Base-by-base conservation (phyloP, 352 stramenopile species). In the Peronospora belbahrii region DNA sequence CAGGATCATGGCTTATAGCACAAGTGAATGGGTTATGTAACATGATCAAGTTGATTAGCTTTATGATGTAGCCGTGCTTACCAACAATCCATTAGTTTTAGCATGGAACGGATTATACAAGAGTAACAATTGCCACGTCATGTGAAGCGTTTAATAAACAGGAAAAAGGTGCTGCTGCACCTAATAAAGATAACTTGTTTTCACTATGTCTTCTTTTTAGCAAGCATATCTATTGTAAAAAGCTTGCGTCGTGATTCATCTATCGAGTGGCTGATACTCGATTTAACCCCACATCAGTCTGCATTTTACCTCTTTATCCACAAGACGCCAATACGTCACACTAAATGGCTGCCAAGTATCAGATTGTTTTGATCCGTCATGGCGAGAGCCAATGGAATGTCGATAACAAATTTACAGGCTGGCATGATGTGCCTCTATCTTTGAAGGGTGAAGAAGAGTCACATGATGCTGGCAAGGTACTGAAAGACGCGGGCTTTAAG, bases 351-450 rank as follows among this genome's bases (percentile, higher is more conserved):
- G 80, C 74, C 58, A 92, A 88, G 74, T 89, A 92, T 70, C 77
- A 88, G 61, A 71, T 93, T 51, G 81, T 93, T 34, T 48, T 95
- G n/a, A 90, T 95, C 36, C 81, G 94, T 62, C 95, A 98, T 75
- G 94, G 96, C 66, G 94, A 98, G 73, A 97, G 83, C 35, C 91
- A 95, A 38, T 99, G 95, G 95, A 99, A 99, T 75, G 77, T 97
- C 30, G 83, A 97, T 63, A 98, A 99, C 74, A 89, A 91, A 62
- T 99, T 99, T 75, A 99, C 95, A 31, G 96, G 97, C 41, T 99
- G 97, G 97, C 84, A 97, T 59, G 96, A 99, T 64, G 94, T 97
- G 48, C 90, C 86, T 39, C 78, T 99, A 15, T 96, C 88, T 32
- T 65, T 52, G 23, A 88, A 76, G 42, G 74, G 80, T 49, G 75